phyloP scores from a whole-genome alignment of 768 basidiomycete genomes.

The Candolleomyces eurysporus region DNA sequence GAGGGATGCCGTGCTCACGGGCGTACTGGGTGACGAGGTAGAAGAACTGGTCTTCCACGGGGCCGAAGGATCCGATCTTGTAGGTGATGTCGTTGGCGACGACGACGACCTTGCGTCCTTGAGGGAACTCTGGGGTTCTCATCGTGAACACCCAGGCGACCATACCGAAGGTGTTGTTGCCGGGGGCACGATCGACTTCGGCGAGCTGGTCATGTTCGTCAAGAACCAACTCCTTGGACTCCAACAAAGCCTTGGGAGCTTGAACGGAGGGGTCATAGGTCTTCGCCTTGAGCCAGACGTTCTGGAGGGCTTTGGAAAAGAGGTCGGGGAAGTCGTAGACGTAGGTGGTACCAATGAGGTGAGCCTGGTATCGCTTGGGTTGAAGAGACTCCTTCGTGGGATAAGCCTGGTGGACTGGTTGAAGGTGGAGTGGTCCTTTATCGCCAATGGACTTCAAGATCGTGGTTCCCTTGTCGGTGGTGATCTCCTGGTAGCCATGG shows the following conservation, averaged over 20 bases:
- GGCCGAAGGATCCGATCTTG: conserved; percentile 98
- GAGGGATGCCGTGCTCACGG: conserved; percentile 81
- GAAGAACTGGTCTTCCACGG: conserved; percentile 94
- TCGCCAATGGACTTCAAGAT: conserved; percentile 98
- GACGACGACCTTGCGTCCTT: conserved; percentile 83
- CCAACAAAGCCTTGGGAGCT: conserved; percentile 74
- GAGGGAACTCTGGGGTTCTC: conserved; percentile 87
- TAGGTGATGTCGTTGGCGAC: conserved; percentile 98
- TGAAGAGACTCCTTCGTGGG: conserved; percentile 98
- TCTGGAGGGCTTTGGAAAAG: conserved; percentile 95
- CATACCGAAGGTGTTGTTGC: conserved; percentile 96
- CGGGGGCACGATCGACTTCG: conserved; percentile 89
- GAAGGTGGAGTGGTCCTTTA: conserved; percentile 94
- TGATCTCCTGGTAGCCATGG: conserved; percentile 97
- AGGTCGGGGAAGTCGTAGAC: conserved; percentile 99
- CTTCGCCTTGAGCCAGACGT: conserved; percentile 82
- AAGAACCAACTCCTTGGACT: conserved; percentile 86
- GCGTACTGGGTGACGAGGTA: conserved; percentile 93
- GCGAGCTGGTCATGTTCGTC: conserved; percentile 91
- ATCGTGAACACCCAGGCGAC: conserved; percentile 96
- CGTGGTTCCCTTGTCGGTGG: conserved; percentile 90
- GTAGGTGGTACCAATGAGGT: conserved; percentile 97
- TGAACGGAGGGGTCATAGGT: conserved; percentile 61
- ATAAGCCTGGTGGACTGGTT: conserved; percentile 91
- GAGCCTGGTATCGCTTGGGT: conserved; percentile 98